Base-by-base conservation (phyloP, 2,329 filamentous ascomycete genomes). In the Xylogone sp. region DNA sequence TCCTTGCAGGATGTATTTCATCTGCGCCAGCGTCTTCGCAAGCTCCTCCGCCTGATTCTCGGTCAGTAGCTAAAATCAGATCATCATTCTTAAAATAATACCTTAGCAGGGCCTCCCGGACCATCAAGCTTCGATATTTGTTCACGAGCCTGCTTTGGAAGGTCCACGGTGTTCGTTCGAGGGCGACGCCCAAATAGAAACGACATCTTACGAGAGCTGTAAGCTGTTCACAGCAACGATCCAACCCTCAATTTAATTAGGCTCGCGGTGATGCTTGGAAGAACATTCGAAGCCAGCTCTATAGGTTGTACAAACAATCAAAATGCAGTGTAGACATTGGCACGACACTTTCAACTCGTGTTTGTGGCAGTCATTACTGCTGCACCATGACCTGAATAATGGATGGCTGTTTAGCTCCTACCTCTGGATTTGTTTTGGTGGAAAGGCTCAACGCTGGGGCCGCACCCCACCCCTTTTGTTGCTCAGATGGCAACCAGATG, bases 1-100 rank as follows among this genome's bases (percentile, higher is more conserved):
- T 59, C 93, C 94, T 76, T 97, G 93, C 13, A 99, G 82, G 53
- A 94, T 84, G 57, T 91, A 75, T 71, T 97, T 97, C 86, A 97
- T 96, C 69, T 96, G 89, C 48, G 81, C 79, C 57, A 99, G 80
- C 60, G 92, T 86, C 66, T 90, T 90, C 46, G 90, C 87, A 56
- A 96, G 78, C 65, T 97, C 92, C 66, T 97, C 93, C 56, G 86
- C 81, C 91, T 96, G 52, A 46, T 44, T 48, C 20, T 34, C 42
- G 27, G 53, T 65, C 53, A 62, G 59, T 56, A 51, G 46, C 49
- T 45, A 51, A 3, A 43, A 47, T 44, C 34, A 9, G 13, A 16
- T 39, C 13, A 39, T 7, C 42, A 43, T 21, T 29, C 19, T 18
- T 39, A 42, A 20, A 27, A 21, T 27, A 43, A 49, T 45, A 84